Conservation (phyloP, 352 stramenopile species). For the Globisporangium abappressorium region DNA sequence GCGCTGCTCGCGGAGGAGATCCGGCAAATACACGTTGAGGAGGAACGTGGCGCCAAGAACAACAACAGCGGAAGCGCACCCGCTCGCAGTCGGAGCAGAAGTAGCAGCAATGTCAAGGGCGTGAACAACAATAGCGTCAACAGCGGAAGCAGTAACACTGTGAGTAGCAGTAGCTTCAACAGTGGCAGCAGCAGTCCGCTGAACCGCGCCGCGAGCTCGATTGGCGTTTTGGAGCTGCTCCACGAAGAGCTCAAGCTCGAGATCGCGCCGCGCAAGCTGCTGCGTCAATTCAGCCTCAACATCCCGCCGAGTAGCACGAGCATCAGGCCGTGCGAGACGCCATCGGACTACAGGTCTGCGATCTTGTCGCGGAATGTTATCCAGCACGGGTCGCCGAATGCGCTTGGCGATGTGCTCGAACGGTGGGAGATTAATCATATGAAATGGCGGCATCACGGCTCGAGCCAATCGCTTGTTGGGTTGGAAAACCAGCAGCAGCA, state of each 20-base stretch:
- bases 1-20: neutral
- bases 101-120: neutral
- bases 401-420: slow-evolving; percentile 42
- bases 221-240: slow-evolving; percentile 39
- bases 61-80: neutral
- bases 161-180: slow-evolving; percentile 9
- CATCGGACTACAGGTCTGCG: slow-evolving; percentile 9
- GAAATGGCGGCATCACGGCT: slow-evolving; percentile 42
- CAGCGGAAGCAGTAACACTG: neutral
- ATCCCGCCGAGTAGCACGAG: slow-evolving; percentile 39
- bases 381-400: slow-evolving; percentile 33
- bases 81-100: neutral
- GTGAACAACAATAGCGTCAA: neutral
- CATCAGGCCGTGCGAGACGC: neutral
- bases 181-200: slow-evolving; percentile 23
- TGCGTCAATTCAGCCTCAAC: slow-evolving; percentile 79
- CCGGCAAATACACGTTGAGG: neutral
- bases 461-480: neutral
- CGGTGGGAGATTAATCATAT: slow-evolving; percentile 61
- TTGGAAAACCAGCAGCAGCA: neutral
- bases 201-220: slow-evolving; percentile 20
- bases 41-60: neutral
- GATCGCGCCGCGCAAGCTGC: slow-evolving; percentile 60
- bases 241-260: slow-evolving; percentile 68
- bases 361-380: slow-evolving; percentile 16